A percentile compares a stretch with the other conserved stretches of the same genome.
Conservation (phyloP, 192 early-diverging fungal genomes). For the Linnemannia zychae region DNA sequence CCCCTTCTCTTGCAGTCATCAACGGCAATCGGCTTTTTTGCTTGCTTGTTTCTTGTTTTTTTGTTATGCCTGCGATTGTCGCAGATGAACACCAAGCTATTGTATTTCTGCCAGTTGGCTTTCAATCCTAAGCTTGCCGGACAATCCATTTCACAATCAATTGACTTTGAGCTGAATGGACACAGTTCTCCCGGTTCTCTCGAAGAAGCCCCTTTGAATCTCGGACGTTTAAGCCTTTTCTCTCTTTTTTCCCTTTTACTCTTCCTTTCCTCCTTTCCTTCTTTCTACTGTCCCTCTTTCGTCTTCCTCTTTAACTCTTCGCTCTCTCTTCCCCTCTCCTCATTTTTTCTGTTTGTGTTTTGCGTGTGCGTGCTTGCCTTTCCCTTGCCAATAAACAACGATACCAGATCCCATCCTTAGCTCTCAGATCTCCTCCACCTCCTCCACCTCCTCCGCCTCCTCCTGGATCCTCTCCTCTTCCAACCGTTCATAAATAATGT, state of each 20-base stretch:
- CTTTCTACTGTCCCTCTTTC: neutral
- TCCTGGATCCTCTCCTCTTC: neutral
- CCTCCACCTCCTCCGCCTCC: neutral
- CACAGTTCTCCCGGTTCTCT: neutral
- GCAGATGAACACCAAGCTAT: too few relatives aligned
- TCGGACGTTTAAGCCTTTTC: neutral
- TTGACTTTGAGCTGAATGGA: too few relatives aligned
- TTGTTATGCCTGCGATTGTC: neutral
- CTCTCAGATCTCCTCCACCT: conserved; percentile 1
- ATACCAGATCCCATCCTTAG: conserved; percentile 16
- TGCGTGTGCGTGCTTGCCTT: neutral
- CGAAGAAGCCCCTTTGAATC: neutral
- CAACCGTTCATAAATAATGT: conserved; percentile 26
- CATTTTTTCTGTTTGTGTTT: neutral
- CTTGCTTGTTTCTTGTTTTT: neutral
- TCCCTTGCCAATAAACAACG: neutral
- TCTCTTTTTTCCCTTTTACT: too few relatives aligned
- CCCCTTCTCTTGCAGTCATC: too few relatives aligned
- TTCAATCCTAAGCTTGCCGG: too few relatives aligned
- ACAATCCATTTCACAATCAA: too few relatives aligned
- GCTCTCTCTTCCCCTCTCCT: neutral
- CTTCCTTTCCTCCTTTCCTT: neutral
- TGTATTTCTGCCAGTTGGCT: too few relatives aligned
- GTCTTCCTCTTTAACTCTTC: neutral
- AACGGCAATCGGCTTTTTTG: too few relatives aligned